phyloP scores from a whole-genome alignment of 345 rosid species.

The Gossypium longicalyx region DNA sequence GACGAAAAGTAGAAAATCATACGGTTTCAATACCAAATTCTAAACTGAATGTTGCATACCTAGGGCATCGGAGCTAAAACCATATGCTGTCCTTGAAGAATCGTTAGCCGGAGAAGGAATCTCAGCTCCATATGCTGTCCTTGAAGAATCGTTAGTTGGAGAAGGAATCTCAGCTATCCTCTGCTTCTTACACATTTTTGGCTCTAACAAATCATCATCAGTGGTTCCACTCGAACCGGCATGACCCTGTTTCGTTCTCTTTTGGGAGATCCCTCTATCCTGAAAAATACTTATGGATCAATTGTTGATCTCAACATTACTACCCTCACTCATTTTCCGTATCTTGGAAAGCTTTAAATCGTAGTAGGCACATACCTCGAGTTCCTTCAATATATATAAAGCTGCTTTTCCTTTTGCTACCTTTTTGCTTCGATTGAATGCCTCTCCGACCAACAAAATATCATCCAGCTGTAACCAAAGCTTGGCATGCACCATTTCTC shows the following conservation, averaged over 20 bases:
- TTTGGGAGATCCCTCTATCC: conserved; percentile 53
- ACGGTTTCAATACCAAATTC: not conserved
- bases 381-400: conserved; percentile 58
- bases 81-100: conserved; percentile 12
- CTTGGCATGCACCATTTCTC: conserved; percentile 51
- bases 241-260: conserved; percentile 31
- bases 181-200: conserved; percentile 23
- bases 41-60: conserved; percentile 26
- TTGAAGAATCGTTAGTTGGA: conserved; percentile 7
- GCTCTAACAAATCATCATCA: conserved; percentile 22
- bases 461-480: conserved; percentile 65
- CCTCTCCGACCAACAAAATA: conserved; percentile 58
- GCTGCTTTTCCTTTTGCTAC: conserved; percentile 84
- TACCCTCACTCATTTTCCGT: not conserved
- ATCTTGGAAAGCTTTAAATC: conserved; percentile 1
- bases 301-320: not conserved
- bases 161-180: conserved; percentile 27
- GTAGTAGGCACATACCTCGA: conserved; percentile 50
- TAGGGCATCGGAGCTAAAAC: conserved; percentile 20
- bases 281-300: conserved; percentile 16
- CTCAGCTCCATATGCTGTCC: not conserved
- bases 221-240: conserved; percentile 13
- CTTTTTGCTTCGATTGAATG: conserved; percentile 55
- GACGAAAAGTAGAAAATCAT: too few species aligned
- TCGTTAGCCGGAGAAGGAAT: conserved; percentile 2